phyloP scores from a whole-genome alignment of 495 filamentous ascomycete genomes.

The Hyphodiscus hymeniophilus region DNA sequence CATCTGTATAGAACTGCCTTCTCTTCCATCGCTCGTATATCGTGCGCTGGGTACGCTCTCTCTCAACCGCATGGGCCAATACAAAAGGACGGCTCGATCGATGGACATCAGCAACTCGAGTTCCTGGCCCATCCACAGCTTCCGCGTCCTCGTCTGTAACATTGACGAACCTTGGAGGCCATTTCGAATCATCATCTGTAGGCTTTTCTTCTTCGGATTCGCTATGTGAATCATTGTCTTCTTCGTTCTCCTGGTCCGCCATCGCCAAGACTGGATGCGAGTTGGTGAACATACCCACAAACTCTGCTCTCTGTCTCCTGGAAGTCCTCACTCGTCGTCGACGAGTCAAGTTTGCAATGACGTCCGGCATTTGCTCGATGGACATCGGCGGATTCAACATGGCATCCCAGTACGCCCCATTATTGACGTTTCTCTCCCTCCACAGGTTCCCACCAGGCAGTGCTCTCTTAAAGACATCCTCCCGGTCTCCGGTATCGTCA shows the following conservation, averaged over 20 bases:
- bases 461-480: constrained; percentile 27
- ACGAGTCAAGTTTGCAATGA: constrained; percentile 3
- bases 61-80: constrained; percentile 7
- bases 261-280: neutral
- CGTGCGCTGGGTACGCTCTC: constrained; percentile 35
- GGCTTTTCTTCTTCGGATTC: constrained; percentile 22
- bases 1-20: constrained; percentile 70
- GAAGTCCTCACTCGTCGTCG: neutral
- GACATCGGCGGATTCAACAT: constrained; percentile 18
- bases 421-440: neutral
- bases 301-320: neutral
- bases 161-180: constrained; percentile 16
- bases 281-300: neutral
- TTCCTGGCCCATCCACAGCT: constrained; percentile 21
- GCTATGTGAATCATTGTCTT: constrained; percentile 22
- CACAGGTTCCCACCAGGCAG: constrained; percentile 3
- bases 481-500: constrained; percentile 39
- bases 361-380: constrained; percentile 7
- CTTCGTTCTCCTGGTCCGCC: constrained; percentile 15
- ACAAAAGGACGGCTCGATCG: constrained; percentile 11
- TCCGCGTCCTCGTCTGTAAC: constrained; percentile 23
- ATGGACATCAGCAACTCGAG: constrained; percentile 10
- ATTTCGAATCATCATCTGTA: constrained; percentile 4
- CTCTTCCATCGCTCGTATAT: constrained; percentile 66
- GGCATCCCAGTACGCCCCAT: constrained; percentile 18